A percentile compares a stretch with the other conserved stretches of the same genome.
Conservation (phyloP, 352 stramenopile genomes). For the Discostella stelligera region DNA sequence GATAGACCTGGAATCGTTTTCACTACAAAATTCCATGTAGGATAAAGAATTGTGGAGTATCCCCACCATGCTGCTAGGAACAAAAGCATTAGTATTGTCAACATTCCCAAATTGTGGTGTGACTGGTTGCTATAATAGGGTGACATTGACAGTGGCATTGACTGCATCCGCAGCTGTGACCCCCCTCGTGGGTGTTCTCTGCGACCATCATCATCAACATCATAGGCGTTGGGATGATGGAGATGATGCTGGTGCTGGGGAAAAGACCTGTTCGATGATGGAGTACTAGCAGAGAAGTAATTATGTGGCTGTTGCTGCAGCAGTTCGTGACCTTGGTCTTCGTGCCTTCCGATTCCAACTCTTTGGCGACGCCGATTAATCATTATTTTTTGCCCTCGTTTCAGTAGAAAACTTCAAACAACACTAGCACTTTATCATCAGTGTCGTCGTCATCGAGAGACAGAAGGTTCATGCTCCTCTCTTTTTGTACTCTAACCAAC, state of each 20-base stretch:
- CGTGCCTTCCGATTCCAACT: too few relatives aligned
- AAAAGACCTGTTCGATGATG: neutral
- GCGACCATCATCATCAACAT: neutral
- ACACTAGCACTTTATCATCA: too few relatives aligned
- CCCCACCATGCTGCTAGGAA: neutral
- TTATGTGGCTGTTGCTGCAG: neutral
- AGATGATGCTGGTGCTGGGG: neutral
- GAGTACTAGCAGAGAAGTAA: neutral
- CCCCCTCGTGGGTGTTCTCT: too few relatives aligned
- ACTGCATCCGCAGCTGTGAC: neutral
- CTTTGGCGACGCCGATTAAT: too few relatives aligned
- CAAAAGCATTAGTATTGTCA: neutral
- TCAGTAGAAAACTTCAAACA: too few relatives aligned
- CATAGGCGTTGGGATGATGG: neutral
- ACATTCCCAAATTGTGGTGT: neutral
- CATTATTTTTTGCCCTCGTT: too few relatives aligned
- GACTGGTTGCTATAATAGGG: neutral
- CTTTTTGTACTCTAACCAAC: too few relatives aligned
- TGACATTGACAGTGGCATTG: neutral
- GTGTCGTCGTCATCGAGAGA: too few relatives aligned
- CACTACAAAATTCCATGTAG: neutral
- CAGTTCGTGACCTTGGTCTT: neutral
- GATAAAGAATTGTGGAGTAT: neutral
- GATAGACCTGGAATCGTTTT: neutral
- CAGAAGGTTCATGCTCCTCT: too few relatives aligned